Conservation (phyloP, 2,329 filamentous ascomycete species). For the Lomentospora prolificans region DNA sequence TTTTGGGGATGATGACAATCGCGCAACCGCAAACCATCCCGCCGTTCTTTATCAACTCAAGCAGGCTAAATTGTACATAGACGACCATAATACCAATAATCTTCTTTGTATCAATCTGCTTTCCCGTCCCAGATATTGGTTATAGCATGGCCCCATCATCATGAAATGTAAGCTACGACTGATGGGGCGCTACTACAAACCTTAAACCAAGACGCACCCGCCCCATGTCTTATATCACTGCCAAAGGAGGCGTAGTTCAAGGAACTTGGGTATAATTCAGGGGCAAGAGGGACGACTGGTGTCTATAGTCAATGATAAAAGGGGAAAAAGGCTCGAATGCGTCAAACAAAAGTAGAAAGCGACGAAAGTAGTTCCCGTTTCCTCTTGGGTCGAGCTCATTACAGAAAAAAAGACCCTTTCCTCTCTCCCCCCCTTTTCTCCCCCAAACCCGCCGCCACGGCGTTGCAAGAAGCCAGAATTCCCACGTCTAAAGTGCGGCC, state of each 20-base stretch:
- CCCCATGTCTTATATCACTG: neutral
- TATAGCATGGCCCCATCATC: neutral
- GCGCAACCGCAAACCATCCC: neutral
- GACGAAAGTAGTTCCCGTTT: neutral
- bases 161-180: too few species aligned
- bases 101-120: neutral
- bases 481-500: too few species aligned
- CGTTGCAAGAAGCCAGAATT: too few species aligned
- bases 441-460: too few species aligned
- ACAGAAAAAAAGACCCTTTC: too few species aligned
- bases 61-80: slow-evolving; percentile 5
- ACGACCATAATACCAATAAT: slow-evolving; percentile 3
- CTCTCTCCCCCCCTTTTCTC: too few species aligned
- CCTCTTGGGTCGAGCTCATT: too few species aligned
- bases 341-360: neutral
- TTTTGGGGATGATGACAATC: neutral
- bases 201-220: too few species aligned
- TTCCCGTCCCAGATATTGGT: neutral
- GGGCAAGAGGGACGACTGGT: neutral
- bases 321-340: neutral
- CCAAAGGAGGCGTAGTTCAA: neutral
- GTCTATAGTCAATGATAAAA: neutral
- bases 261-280: neutral
- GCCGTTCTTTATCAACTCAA: neutral
- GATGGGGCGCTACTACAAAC: too few species aligned